Percentiles rank a stretch among this genome's conserved stretches.
These are phyloP conservation scores for Fusarium buxicola DNA, from an alignment of 2,329 filamentous ascomycete genomes.

Conservation along the genomic window DNA sequence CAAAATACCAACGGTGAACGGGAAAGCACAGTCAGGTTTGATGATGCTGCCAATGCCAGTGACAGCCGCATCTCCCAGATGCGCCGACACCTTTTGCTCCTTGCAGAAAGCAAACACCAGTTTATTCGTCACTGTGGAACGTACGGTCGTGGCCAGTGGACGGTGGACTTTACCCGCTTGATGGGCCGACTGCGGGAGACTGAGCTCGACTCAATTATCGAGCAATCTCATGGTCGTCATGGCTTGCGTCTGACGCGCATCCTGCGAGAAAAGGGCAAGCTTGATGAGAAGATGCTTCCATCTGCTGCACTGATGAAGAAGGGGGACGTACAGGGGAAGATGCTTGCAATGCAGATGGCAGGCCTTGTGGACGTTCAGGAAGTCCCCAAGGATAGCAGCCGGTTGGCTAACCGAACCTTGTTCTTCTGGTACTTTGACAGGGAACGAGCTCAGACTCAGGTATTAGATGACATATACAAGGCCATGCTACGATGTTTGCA, in stretches of 20 bases:
- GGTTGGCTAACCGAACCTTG: slow-evolving; percentile 83
- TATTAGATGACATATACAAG: slow-evolving; percentile 88
- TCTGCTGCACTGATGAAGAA: slow-evolving; percentile 85
- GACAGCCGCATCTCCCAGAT: slow-evolving; percentile 68
- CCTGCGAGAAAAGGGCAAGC: slow-evolving; percentile 85
- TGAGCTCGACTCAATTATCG: slow-evolving; percentile 85
- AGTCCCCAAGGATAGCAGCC: slow-evolving; percentile 87
- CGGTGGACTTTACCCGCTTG: slow-evolving; percentile 82
- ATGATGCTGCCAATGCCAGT: slow-evolving; percentile 57
- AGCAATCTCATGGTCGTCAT: slow-evolving; percentile 78
- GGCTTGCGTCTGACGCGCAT: slow-evolving; percentile 88
- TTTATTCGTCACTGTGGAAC: slow-evolving; percentile 77
- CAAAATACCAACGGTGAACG: slow-evolving; percentile 50
- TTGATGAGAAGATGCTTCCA: slow-evolving; percentile 93
- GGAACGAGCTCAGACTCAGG: slow-evolving; percentile 74
- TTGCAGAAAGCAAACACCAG: slow-evolving; percentile 74
- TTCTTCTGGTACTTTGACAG: slow-evolving; percentile 94
- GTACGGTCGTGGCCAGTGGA: slow-evolving; percentile 78
- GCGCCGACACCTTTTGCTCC: slow-evolving; percentile 77
- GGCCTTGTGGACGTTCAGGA: slow-evolving; percentile 94
- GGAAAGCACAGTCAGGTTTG: slow-evolving; percentile 63
- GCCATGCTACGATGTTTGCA: slow-evolving; percentile 88
- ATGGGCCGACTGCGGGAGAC: slow-evolving; percentile 76
- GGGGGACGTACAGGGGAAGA: slow-evolving; percentile 84
- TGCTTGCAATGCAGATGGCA: slow-evolving; percentile 86